Evolutionary conservation across 148 eudicot genomes (phyloP).

Genomic region (Rhododendron ovatum): DNA sequence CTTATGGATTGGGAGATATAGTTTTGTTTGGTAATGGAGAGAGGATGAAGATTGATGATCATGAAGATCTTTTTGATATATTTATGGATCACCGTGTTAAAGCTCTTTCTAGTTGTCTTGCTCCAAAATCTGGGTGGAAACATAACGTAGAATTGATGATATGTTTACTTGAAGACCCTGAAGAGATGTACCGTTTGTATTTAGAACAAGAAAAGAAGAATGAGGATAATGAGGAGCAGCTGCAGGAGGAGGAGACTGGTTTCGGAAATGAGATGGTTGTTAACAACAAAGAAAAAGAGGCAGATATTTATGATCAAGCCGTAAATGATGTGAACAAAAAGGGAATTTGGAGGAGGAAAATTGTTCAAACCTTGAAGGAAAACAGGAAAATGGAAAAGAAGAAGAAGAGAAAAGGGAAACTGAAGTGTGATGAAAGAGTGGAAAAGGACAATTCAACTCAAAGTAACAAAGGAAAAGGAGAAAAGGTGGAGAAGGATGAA

Average conservation of each 20-base stretch:
- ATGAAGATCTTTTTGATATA: conserved; percentile 28
- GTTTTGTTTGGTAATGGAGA: conserved; percentile 53
- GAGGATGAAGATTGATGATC: conserved; percentile 51
- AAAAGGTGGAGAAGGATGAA: neutral
- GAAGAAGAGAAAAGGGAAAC: neutral
- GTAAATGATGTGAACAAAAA: neutral
- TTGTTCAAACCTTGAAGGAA: conserved; percentile 15
- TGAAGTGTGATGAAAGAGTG: neutral
- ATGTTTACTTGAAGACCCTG: conserved; percentile 42
- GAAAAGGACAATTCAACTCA: neutral
- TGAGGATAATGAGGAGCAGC: neutral
- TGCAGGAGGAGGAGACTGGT: neutral
- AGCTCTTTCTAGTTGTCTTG: conserved; percentile 25
- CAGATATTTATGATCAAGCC: neutral
- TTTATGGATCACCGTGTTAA: conserved; percentile 39
- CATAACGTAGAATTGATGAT: conserved; percentile 29
- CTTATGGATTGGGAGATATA: conserved; percentile 52
- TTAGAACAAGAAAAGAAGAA: conserved; percentile 7
- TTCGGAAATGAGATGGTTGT: neutral
- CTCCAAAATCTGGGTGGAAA: conserved; percentile 51
- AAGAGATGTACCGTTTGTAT: conserved; percentile 33
- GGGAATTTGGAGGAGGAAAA: conserved; percentile 13
- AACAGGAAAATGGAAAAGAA: conserved; percentile 10
- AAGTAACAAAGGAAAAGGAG: neutral
- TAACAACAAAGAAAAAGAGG: neutral